Base-by-base conservation (phyloP, 441 rosid genomes). In the Hypseocharis bilobata region DNA sequence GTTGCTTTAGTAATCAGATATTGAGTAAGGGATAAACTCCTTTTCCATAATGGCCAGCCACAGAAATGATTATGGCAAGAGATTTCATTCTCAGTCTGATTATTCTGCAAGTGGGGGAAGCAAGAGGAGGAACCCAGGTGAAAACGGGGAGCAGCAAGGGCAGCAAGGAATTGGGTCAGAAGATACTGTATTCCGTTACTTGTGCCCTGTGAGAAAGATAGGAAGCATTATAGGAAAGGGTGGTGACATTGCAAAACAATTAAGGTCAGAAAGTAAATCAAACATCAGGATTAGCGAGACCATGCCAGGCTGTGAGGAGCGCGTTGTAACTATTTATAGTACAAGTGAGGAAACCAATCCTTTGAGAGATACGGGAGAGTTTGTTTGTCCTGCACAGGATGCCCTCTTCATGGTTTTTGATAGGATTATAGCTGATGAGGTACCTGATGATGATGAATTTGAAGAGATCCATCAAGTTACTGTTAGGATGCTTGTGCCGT, bases 161-260 rank as follows among this genome's bases (percentile, higher is more conserved):
- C 78, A 72, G 66, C 84, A 82, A 60, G 76, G 69, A 25, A 89
- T 91, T 23, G 80, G 76, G 71, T 68, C 85, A 0, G 85, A 86
- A 28, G 96, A 88, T 71, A 87, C 97, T 2, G 95, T 94, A 3
- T 94, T 71, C 63, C 79, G 97, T 6, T 94, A 91, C 76, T 71
- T 94, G 59, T 94, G 99, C 66, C 96, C 97, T 0, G 78, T 69
- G 20, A 84, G 78, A 81, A 94, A 85, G 82, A 89, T 94, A 64
- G 99, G 99, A 69, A 89, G 96, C 70, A 86, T 94, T 26, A 94
- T 94, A 45, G 99, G 99, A 36, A 80, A 83, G 58, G 99, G 97
- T 69, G 97, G 99, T 32, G 99, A 91, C n/a, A 94, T 91, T 65
- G 88, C 85, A 6, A 91, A 91, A 85, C 99, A 91, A 64, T 75